Conservation (phyloP, 176 grass and related monocot genomes). For the Rhynchospora tenuis region DNA sequence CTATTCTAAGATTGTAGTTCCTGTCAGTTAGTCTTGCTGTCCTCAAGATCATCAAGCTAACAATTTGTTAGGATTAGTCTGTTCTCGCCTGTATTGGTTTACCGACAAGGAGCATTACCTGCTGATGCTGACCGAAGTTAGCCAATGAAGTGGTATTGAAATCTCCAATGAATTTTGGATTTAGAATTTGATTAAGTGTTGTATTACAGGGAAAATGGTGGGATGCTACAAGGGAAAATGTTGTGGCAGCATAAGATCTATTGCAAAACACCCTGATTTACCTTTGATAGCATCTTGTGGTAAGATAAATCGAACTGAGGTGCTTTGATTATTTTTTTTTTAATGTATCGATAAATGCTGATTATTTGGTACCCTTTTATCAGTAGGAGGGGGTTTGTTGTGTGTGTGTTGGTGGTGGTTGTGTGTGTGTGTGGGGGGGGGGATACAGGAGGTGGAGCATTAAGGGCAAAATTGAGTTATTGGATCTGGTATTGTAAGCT, state of each 20-base stretch:
- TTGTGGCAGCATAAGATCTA: slow-evolving; percentile 95
- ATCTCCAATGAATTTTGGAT: not conserved
- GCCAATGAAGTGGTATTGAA: not conserved
- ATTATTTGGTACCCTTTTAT: not conserved
- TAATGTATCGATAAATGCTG: not conserved
- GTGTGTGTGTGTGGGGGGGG: too few species aligned
- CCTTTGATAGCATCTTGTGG: slow-evolving; percentile 91
- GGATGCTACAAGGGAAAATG: slow-evolving; percentile 93
- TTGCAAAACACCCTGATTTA: slow-evolving; percentile 68
- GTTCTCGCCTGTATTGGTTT: not conserved
- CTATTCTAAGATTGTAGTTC: not conserved
- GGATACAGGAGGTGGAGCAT: too few species aligned
- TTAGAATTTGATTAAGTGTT: slow-evolving; percentile 2
- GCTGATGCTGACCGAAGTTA: not conserved
- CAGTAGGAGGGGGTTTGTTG: too few species aligned
- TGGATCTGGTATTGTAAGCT: slow-evolving; percentile 19
- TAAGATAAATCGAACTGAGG: slow-evolving; percentile 27
- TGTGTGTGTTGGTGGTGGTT: too few species aligned
- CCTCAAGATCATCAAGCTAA: not conserved
- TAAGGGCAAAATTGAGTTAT: too few species aligned
- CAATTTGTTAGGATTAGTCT: not conserved
- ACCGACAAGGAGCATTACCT: not conserved
- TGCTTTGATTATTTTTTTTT: slow-evolving; percentile 2
- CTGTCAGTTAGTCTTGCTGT: not conserved
- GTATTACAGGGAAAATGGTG: slow-evolving; percentile 63